Conservation (phyloP, 495 filamentous ascomycete genomes). For the Xylaria venustula region DNA sequence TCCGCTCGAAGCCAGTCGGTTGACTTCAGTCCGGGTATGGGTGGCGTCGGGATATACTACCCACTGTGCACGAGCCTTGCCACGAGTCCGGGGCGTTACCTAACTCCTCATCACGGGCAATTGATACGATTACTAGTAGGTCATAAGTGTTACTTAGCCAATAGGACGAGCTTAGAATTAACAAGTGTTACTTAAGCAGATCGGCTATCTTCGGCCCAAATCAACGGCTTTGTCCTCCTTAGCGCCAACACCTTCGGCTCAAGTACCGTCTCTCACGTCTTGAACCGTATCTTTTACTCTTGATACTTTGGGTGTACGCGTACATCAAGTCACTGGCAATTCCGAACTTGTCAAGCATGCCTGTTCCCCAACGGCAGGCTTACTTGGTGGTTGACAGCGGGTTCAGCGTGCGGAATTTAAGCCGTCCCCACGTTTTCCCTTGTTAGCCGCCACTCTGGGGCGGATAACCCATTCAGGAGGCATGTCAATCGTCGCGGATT, state of each 20-base stretch:
- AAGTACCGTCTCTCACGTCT: conserved; percentile 4
- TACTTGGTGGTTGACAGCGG: not conserved
- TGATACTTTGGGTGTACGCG: not conserved
- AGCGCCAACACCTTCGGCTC: not conserved
- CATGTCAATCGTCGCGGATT: not conserved
- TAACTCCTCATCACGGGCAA: too few relatives aligned
- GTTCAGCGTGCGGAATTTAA: conserved; percentile 13
- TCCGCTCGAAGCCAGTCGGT: not conserved
- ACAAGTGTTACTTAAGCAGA: not conserved
- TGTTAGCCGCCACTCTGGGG: not conserved
- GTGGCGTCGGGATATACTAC: conserved; percentile 13
- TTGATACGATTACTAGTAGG: too few relatives aligned
- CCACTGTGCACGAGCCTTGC: not conserved
- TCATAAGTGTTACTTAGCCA: too few relatives aligned
- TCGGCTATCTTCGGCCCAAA: conserved; percentile 16
- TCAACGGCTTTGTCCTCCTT: conserved; percentile 4
- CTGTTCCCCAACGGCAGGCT: not conserved
- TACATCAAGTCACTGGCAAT: too few relatives aligned
- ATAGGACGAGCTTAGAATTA: too few relatives aligned
- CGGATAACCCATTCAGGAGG: not conserved
- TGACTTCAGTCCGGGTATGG: not conserved
- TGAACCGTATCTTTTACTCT: not conserved
- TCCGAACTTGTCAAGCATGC: not conserved
- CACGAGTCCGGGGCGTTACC: too few relatives aligned
- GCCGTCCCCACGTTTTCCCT: conserved; percentile 11